A percentile compares a stretch with the other conserved stretches of the same genome.
Evolutionary conservation across 148 eudicot species (phyloP).

Genomic region (Bassia scoparia): DNA sequence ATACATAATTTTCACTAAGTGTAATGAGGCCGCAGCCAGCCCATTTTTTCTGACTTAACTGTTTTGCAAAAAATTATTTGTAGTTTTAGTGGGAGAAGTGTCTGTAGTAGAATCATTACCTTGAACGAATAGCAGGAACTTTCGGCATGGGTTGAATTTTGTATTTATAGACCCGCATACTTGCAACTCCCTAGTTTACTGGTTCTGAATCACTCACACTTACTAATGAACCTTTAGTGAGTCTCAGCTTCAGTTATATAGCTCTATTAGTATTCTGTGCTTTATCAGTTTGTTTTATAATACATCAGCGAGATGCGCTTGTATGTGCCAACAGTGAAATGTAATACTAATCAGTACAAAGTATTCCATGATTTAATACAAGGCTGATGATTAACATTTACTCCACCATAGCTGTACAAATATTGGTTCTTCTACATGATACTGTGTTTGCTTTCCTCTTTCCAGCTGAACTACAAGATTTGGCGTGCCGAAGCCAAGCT

Average conservation of each 20-base stretch:
- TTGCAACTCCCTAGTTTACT: conserved; percentile 8
- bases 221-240: conserved; percentile 4
- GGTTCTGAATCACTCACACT: conserved; percentile 3
- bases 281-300: too few species aligned
- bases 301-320: too few species aligned
- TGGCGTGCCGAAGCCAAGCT: too few species aligned
- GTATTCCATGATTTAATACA: too few species aligned
- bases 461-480: too few species aligned
- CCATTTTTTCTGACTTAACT: conserved; percentile 16
- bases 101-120: conserved; percentile 1
- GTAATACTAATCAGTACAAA: too few species aligned
- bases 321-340: too few species aligned
- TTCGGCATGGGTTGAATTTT: conserved; percentile 2
- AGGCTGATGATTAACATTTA: too few species aligned
- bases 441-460: too few species aligned
- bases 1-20: conserved; percentile 21
- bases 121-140: neutral
- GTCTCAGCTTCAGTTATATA: conserved; percentile 3
- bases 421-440: too few species aligned
- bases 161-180: conserved; percentile 11
- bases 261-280: neutral
- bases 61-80: conserved; percentile 4
- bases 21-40: conserved; percentile 9
- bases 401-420: too few species aligned
- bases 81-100: conserved; percentile 10